A percentile compares a stretch with the other conserved stretches of the same genome.
phyloP scores from a whole-genome alignment of 2,329 filamentous ascomycete species.

The Lachnellula occidentalis region DNA sequence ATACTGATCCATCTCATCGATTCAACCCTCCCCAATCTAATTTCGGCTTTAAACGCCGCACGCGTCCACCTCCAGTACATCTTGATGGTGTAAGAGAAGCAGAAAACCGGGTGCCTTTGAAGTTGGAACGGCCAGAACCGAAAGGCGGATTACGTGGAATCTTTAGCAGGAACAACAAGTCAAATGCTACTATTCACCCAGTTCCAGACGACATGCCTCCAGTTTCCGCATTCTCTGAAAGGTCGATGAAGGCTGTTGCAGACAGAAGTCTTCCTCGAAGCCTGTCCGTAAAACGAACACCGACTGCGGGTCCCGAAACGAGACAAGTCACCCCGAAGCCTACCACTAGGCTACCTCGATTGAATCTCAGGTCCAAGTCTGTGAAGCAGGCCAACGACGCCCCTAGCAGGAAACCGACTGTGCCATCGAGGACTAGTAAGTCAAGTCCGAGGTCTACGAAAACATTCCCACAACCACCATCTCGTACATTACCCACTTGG shows the following conservation, averaged over 20 bases:
- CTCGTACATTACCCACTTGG: slow-evolving; percentile 40
- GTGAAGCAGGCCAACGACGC: slow-evolving; percentile 11
- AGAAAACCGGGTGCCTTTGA: slow-evolving; percentile 18
- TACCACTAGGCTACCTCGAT: slow-evolving; percentile 17
- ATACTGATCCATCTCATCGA: slow-evolving; percentile 6
- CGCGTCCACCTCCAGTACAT: slow-evolving; percentile 23
- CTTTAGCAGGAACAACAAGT: slow-evolving; percentile 24
- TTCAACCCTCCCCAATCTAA: slow-evolving; percentile 13
- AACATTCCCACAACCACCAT: slow-evolving; percentile 13
- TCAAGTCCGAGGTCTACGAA: slow-evolving; percentile 18
- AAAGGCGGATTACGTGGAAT: slow-evolving; percentile 28
- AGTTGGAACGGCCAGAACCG: slow-evolving; percentile 22
- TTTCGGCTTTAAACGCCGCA: slow-evolving; percentile 17
- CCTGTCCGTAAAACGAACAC: slow-evolving; percentile 10
- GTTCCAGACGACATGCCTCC: slow-evolving; percentile 15
- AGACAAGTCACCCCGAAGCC: slow-evolving; percentile 14
- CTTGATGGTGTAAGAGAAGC: slow-evolving; percentile 7
- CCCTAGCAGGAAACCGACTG: slow-evolving; percentile 12
- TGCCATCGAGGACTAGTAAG: slow-evolving; percentile 6
- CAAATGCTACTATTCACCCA: slow-evolving; percentile 15
- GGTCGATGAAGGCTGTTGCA: slow-evolving; percentile 7
- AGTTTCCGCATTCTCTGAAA: slow-evolving; percentile 12
- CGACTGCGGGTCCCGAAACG: slow-evolving; percentile 6
- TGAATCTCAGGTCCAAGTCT: slow-evolving; percentile 23
- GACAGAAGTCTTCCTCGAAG: slow-evolving; percentile 14